Percentiles rank a stretch among this genome's conserved stretches.
phyloP scores from a whole-genome alignment of 1,139 yeast species.

The Candida dubliniensis region DNA sequence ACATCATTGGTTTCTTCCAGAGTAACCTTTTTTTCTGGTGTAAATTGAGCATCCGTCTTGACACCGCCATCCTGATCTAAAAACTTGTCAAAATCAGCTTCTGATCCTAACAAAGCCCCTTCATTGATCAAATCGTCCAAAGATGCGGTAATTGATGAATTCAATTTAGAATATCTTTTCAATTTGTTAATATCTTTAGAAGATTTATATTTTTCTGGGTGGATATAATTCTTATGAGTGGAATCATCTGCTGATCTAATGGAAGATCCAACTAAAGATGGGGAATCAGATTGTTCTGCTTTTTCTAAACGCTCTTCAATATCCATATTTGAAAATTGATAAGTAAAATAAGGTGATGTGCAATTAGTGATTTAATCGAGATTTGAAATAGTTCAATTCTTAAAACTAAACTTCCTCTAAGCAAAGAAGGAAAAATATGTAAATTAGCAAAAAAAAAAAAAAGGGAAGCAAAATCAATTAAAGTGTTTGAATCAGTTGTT shows the following conservation, averaged over 20 bases:
- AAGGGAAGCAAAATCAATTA: no score
- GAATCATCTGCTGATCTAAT: constrained; percentile 54
- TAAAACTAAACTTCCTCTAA: no score
- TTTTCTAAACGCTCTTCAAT: constrained; percentile 55
- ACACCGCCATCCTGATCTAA: constrained; percentile 55
- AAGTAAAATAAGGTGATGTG: not conserved
- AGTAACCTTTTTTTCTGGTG: constrained; percentile 7
- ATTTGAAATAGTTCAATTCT: no score
- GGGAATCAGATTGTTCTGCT: constrained; percentile 49
- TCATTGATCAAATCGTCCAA: constrained; percentile 58
- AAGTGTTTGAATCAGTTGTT: no score
- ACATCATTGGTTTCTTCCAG: constrained; percentile 14
- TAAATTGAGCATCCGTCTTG: constrained; percentile 43
- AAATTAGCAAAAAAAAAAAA: no score
- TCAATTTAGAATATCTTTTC: constrained; percentile 14
- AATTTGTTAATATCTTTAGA: constrained; percentile 14
- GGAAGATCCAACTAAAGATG: constrained; percentile 59
- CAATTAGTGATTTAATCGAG: not conserved
- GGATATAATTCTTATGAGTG: constrained; percentile 46
- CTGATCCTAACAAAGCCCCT: constrained; percentile 61
- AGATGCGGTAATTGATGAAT: constrained; percentile 39
- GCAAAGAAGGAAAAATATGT: no score
- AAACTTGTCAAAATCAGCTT: constrained; percentile 52
- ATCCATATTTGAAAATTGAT: constrained; percentile 37
- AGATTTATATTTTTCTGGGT: constrained; percentile 42